Evolutionary conservation across 257 asterid genomes (phyloP).

Genomic region (Hygrophila difformis): DNA sequence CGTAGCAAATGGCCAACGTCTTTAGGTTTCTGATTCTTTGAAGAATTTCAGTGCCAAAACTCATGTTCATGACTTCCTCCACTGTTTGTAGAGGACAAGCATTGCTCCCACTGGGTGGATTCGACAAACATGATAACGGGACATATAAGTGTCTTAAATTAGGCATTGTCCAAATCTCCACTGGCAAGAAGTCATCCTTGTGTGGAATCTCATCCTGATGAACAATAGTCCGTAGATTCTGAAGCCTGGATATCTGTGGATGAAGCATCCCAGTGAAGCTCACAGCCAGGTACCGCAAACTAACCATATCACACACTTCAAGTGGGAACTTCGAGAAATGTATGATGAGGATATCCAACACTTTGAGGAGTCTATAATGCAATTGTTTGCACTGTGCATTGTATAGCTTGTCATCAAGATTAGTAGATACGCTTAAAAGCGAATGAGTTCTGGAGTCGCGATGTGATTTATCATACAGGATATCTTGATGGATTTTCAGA

Average conservation of each 20-base stretch:
- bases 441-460: too few species aligned
- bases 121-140: neutral
- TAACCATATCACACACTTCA: neutral
- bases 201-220: neutral
- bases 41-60: neutral
- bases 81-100: too few species aligned
- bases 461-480: too few species aligned
- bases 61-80: too few species aligned
- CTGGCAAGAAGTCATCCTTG: neutral
- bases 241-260: neutral
- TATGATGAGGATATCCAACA: too few species aligned
- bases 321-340: too few species aligned
- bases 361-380: too few species aligned
- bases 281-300: conserved; percentile 11
- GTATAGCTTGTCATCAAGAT: too few species aligned
- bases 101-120: too few species aligned
- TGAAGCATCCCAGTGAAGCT: neutral
- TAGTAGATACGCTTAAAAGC: too few species aligned
- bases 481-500: neutral
- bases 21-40: neutral
- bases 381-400: too few species aligned
- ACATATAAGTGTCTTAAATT: conserved; percentile 5
- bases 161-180: conserved; percentile 14
- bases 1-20: neutral
- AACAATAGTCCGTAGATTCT: conserved; percentile 3